A percentile compares a stretch with the other conserved stretches of the same genome.
phyloP scores from a whole-genome alignment of 2,329 filamentous ascomycete species.

The Trichoderma polysporum region DNA sequence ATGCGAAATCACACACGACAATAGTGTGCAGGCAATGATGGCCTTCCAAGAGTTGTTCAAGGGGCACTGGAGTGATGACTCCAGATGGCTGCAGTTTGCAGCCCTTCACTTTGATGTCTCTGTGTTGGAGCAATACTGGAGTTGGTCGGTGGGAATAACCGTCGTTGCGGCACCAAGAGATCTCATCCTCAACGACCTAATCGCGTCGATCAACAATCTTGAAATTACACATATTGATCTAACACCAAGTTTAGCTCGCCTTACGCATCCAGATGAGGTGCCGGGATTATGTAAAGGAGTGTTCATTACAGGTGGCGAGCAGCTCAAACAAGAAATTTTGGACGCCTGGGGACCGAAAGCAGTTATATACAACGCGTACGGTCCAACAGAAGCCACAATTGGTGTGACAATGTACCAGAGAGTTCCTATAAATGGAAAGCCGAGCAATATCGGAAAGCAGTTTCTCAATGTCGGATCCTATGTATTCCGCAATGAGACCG shows the following conservation, averaged over 20 bases:
- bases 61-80: conserved; percentile 69
- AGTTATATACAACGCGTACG: conserved; percentile 90
- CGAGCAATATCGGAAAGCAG: conserved; percentile 83
- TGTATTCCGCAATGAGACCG: conserved; percentile 69
- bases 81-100: conserved; percentile 88
- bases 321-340: conserved; percentile 83
- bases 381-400: conserved; percentile 90
- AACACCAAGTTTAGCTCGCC: conserved; percentile 79
- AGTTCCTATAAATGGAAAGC: conserved; percentile 72
- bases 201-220: conserved; percentile 67
- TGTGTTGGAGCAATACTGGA: conserved; percentile 93
- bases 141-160: conserved; percentile 85
- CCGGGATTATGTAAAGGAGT: conserved; percentile 78
- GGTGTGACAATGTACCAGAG: conserved; percentile 87
- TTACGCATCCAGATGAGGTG: conserved; percentile 76
- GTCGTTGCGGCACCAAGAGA: conserved; percentile 81
- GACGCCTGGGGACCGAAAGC: conserved; percentile 77
- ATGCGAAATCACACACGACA: conserved; percentile 84
- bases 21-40: conserved; percentile 84
- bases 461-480: conserved; percentile 87
- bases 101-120: conserved; percentile 95
- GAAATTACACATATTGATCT: conserved; percentile 87
- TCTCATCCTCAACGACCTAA: conserved; percentile 79
- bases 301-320: conserved; percentile 91
- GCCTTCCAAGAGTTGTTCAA: conserved; percentile 78